A percentile compares a stretch with the other conserved stretches of the same genome.
Conservation (phyloP, 2,329 filamentous ascomycete genomes). For the Remersonia thermophila region DNA sequence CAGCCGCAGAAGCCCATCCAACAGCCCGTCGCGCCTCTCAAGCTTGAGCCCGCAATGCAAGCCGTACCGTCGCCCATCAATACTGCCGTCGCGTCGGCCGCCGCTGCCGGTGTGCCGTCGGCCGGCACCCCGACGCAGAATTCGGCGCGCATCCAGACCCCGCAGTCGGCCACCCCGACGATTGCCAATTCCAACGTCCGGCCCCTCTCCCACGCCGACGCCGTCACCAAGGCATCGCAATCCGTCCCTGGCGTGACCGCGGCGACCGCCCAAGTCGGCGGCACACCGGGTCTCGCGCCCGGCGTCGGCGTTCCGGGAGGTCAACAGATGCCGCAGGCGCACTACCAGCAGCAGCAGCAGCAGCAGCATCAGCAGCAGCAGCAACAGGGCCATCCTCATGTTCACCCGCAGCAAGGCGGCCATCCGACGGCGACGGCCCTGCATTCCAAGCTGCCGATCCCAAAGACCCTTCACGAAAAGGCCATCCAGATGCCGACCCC, state of each 20-base stretch:
- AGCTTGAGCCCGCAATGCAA: conserved; percentile 25
- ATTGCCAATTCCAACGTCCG: conserved; percentile 27
- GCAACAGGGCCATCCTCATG: conserved; percentile 34
- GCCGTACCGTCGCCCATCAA: conserved; percentile 33
- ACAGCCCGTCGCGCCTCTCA: conserved; percentile 21
- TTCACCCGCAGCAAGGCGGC: conserved; percentile 32
- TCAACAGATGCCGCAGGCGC: conserved; percentile 18
- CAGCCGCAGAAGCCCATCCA: conserved; percentile 17
- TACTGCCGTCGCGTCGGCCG: conserved; percentile 30
- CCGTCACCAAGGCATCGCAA: conserved; percentile 35
- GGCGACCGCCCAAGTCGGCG: conserved; percentile 7
- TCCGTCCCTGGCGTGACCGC: conserved; percentile 19
- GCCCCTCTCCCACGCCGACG: conserved; percentile 37
- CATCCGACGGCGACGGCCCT: conserved; percentile 25
- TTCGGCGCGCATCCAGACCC: conserved; percentile 36
- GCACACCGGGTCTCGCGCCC: conserved; percentile 18
- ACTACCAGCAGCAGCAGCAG: conserved; percentile 28
- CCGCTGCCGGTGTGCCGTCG: conserved; percentile 26
- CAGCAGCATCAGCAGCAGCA: conserved; percentile 28
- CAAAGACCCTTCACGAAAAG: conserved; percentile 59
- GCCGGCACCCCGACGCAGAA: conserved; percentile 38
- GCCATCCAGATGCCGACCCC: conserved; percentile 60
- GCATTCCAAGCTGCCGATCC: conserved; percentile 63
- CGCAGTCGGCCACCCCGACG: conserved; percentile 31
- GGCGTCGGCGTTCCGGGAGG: conserved; percentile 8